Percentiles rank a stretch among this genome's conserved stretches.
phyloP scores from a whole-genome alignment of 768 basidiomycete genomes.

The Pleurotus cornucopiae region DNA sequence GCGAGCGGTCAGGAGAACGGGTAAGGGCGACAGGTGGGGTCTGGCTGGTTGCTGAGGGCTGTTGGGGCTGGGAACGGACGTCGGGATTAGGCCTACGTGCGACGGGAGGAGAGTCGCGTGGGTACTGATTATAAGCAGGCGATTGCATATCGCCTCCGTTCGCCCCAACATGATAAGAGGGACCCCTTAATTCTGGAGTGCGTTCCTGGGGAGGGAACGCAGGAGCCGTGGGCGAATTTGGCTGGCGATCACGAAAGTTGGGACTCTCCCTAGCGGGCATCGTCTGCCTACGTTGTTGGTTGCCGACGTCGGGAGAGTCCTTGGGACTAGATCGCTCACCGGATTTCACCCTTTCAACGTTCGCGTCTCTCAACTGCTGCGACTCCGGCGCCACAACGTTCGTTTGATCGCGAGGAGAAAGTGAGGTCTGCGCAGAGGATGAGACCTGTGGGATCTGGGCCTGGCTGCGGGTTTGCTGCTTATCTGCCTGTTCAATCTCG shows the following conservation, averaged over 20 bases:
- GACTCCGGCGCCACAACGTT: conserved; percentile 18
- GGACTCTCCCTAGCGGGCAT: conserved; percentile 42
- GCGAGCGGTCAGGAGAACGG: conserved; percentile 66
- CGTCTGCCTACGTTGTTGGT: conserved; percentile 33
- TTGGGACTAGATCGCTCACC: conserved; percentile 54
- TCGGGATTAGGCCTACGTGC: conserved; percentile 20
- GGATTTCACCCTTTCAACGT: conserved; percentile 50
- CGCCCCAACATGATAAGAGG: conserved; percentile 44
- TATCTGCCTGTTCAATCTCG: conserved; percentile 69
- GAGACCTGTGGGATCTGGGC: conserved; percentile 20
- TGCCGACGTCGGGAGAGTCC: conserved; percentile 38
- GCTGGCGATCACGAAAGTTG: conserved; percentile 39
- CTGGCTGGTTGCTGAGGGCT: conserved; percentile 30
- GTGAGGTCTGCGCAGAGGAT: conserved; percentile 20
- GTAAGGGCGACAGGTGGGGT: conserved; percentile 51
- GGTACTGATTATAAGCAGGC: conserved; percentile 44
- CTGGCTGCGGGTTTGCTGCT: conserved; percentile 52
- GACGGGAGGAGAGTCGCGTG: conserved; percentile 37
- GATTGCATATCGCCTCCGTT: conserved; percentile 43
- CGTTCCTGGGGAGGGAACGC: conserved; percentile 33
- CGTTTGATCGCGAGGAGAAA: not conserved
- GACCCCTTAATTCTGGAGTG: conserved; percentile 50
- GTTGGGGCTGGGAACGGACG: conserved; percentile 7
- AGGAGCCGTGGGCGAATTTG: conserved; percentile 30
- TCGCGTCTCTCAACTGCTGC: conserved; percentile 47